Evolutionary conservation across 108 stramenopile species (phyloP).

Genomic region (Cyclostephanos invisitatus): DNA sequence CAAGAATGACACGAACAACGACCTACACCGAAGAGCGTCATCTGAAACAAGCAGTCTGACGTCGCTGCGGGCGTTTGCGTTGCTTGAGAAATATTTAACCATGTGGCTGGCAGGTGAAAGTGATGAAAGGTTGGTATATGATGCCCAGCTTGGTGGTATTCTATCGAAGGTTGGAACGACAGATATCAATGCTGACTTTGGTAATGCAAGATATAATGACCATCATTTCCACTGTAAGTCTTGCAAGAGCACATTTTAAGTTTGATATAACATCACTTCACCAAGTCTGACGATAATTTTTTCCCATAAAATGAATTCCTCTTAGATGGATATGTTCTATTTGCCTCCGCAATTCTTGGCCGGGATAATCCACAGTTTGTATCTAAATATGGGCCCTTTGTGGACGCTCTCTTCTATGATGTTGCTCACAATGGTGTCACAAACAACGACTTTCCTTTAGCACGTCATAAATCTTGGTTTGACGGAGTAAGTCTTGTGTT

Average conservation of each 20-base stretch:
- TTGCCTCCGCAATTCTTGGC: conserved; percentile 77
- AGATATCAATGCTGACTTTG: conserved; percentile 45
- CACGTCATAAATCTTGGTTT: conserved; percentile 86
- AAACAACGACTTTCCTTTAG: conserved; percentile 62
- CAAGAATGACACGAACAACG: conserved; percentile 9
- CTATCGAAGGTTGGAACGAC: conserved; percentile 42
- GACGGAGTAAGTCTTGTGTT: conserved; percentile 50
- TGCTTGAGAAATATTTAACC: conserved; percentile 41
- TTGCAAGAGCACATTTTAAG: conserved; percentile 17
- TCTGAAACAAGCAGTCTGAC: conserved; percentile 6
- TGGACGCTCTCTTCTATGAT: conserved; percentile 79
- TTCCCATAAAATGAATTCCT: background rate
- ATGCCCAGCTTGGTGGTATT: conserved; percentile 49
- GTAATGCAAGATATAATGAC: conserved; percentile 52
- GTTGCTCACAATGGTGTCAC: conserved; percentile 69
- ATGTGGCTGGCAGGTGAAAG: conserved; percentile 39
- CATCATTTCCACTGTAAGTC: conserved; percentile 75
- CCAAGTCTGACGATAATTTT: conserved; percentile 2
- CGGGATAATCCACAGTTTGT: conserved; percentile 63
- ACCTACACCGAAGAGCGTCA: background rate
- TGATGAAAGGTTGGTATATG: conserved; percentile 34
- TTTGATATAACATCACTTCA: background rate
- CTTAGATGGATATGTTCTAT: conserved; percentile 56
- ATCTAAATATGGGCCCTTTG: conserved; percentile 57
- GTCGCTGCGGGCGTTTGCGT: conserved; percentile 24